Percentiles rank a stretch among this genome's conserved stretches.
These are phyloP conservation scores for Phascolomyces articulosus DNA, from an alignment of 371 early-diverging fungal genomes.

Conservation along the genomic window DNA sequence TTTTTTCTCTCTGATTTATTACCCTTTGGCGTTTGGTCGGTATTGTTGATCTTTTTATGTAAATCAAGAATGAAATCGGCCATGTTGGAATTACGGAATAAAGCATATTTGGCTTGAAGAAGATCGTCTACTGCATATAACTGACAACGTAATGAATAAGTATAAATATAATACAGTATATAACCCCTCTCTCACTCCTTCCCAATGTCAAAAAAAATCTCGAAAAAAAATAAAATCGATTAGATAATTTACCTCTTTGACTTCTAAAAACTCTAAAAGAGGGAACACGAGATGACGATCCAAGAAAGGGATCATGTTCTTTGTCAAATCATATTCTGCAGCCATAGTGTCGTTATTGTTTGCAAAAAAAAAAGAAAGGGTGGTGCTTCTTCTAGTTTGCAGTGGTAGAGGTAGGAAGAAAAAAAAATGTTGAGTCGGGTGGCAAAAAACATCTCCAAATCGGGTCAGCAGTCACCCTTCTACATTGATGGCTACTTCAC, in stretches of 20 bases:
- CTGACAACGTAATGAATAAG: conserved; percentile 32
- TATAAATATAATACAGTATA: background rate
- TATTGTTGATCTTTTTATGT: conserved; percentile 77
- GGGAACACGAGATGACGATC: conserved; percentile 93
- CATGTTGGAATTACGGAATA: conserved; percentile 90
- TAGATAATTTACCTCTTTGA: conserved; percentile 64
- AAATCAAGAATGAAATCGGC: conserved; percentile 86
- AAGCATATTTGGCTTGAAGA: conserved; percentile 85
- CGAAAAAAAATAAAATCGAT: background rate
- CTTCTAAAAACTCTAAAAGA: conserved; percentile 82
- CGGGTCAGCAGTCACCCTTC: too few relatives aligned
- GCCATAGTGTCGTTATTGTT: conserved; percentile 39
- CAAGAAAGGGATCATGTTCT: conserved; percentile 84
- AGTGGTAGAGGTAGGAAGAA: too few relatives aligned
- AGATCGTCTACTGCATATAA: conserved; percentile 77
- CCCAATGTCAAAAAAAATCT: background rate
- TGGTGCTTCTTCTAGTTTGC: too few relatives aligned
- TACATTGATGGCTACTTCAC: too few relatives aligned
- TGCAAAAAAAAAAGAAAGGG: too few relatives aligned
- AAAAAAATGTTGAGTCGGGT: too few relatives aligned
- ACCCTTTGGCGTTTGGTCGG: conserved; percentile 70
- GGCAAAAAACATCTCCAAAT: too few relatives aligned
- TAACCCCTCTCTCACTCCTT: background rate
- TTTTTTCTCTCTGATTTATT: conserved; percentile 6
- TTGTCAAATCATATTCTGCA: conserved; percentile 84